Conservation (phyloP, 2,329 filamentous ascomycete species). For the Aspergillus luchuensis region DNA sequence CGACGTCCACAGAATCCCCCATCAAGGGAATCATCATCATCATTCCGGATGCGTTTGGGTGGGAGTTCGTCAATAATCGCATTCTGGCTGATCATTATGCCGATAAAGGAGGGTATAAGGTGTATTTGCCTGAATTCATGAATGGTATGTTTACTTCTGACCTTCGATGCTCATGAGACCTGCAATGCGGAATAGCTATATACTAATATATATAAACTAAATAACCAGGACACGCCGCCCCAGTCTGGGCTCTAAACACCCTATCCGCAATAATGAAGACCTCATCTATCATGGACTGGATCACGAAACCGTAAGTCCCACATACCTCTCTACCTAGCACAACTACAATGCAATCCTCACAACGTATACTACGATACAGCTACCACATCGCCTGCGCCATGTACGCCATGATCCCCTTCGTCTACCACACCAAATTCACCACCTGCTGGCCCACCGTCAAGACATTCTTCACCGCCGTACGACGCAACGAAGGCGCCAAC, state of each 20-base stretch:
- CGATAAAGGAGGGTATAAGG: constrained; percentile 51
- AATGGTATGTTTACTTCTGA: constrained; percentile 35
- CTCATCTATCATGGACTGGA: constrained; percentile 13
- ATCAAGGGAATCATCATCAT: constrained; percentile 56
- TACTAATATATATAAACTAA: not conserved
- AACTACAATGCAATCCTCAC: too few relatives aligned
- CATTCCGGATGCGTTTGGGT: constrained; percentile 59
- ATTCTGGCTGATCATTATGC: constrained; percentile 58
- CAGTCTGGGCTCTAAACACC: constrained; percentile 13
- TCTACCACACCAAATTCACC: constrained; percentile 28
- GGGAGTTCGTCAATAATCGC: constrained; percentile 56
- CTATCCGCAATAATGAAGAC: constrained; percentile 14
- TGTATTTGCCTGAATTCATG: constrained; percentile 63
- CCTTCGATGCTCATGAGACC: not conserved
- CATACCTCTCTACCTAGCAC: not conserved
- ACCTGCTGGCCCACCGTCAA: constrained; percentile 39
- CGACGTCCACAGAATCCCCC: constrained; percentile 19
- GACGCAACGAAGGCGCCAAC: constrained; percentile 31
- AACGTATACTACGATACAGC: too few relatives aligned
- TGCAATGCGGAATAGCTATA: not conserved
- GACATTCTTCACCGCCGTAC: constrained; percentile 41
- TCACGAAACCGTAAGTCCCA: constrained; percentile 23
- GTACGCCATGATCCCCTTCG: constrained; percentile 23
- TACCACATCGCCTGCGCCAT: constrained; percentile 19
- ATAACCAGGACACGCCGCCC: constrained; percentile 19